A percentile compares a stretch with the other conserved stretches of the same genome.
Evolutionary conservation across 2,329 filamentous ascomycete genomes (phyloP).

Genomic region (Aspergillus nomiae): DNA sequence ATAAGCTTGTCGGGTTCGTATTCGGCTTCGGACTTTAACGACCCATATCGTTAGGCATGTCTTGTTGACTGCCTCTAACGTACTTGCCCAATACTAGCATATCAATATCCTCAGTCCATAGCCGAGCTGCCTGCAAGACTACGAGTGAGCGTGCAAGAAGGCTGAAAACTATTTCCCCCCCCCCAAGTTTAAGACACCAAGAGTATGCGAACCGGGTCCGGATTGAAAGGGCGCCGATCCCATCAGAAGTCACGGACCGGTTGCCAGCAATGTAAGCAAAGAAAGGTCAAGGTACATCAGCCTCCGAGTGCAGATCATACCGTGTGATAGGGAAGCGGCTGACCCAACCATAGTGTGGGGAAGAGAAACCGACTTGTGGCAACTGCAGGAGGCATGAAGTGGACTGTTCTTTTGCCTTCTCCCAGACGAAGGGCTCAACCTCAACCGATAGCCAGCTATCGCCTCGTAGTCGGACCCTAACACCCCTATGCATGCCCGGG

Average conservation of each 20-base stretch:
- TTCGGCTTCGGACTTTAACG: background rate
- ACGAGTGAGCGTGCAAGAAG: background rate
- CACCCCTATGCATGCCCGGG: background rate
- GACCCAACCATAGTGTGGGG: conserved; percentile 25
- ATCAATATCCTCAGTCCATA: background rate
- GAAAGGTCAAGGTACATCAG: conserved; percentile 32
- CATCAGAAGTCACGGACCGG: conserved; percentile 31
- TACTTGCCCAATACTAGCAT: background rate
- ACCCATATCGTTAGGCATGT: background rate
- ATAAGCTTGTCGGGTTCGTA: background rate
- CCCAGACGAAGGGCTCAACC: background rate
- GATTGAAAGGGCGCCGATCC: conserved; percentile 5
- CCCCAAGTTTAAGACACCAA: background rate
- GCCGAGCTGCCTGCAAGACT: background rate
- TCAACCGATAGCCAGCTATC: background rate
- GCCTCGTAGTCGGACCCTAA: background rate
- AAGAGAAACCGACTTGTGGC: conserved; percentile 26
- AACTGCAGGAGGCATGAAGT: conserved; percentile 29
- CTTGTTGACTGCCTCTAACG: background rate
- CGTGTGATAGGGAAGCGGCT: background rate
- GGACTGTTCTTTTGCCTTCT: conserved; percentile 20
- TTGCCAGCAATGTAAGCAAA: conserved; percentile 29
- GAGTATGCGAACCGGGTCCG: background rate
- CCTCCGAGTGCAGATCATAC: background rate
- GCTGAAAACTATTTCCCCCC: background rate